Evolutionary conservation across 1,284 basidiomycete genomes (phyloP).

Genomic region (Paramarasmius palmivorus): DNA sequence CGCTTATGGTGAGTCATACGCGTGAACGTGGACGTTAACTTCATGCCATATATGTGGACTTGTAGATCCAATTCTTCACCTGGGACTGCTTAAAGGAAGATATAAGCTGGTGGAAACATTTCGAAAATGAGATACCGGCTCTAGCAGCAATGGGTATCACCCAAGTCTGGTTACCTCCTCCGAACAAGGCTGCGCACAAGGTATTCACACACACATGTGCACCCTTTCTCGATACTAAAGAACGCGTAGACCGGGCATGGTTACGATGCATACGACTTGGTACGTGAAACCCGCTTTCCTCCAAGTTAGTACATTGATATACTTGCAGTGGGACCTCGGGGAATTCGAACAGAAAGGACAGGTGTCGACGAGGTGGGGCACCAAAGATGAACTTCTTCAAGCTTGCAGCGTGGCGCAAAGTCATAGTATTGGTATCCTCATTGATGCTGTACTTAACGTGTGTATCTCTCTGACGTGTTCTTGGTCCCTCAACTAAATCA

Average conservation of each 20-base stretch:
- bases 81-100: constrained; percentile 65
- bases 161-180: constrained; percentile 78
- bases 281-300: constrained; percentile 29
- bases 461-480: constrained; percentile 20
- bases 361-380: constrained; percentile 89
- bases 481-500: neutral
- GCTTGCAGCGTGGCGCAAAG: constrained; percentile 62
- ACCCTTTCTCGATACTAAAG: neutral
- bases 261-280: constrained; percentile 82
- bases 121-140: constrained; percentile 68
- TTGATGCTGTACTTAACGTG: constrained; percentile 81
- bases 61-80: constrained; percentile 80
- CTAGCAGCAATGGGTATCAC: constrained; percentile 84
- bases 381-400: constrained; percentile 75
- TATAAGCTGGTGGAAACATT: constrained; percentile 84
- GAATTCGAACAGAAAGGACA: constrained; percentile 89
- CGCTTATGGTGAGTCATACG: constrained; percentile 57
- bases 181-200: constrained; percentile 68
- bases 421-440: constrained; percentile 64
- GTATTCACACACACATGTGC: constrained; percentile 32
- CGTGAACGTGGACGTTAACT: too few species aligned
- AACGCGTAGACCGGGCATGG: constrained; percentile 59
- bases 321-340: constrained; percentile 80
- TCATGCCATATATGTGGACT: neutral
- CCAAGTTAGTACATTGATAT: constrained; percentile 2